Evolutionary conservation across 768 basidiomycete genomes (phyloP).

Genomic region (Lactifluus volemus): DNA sequence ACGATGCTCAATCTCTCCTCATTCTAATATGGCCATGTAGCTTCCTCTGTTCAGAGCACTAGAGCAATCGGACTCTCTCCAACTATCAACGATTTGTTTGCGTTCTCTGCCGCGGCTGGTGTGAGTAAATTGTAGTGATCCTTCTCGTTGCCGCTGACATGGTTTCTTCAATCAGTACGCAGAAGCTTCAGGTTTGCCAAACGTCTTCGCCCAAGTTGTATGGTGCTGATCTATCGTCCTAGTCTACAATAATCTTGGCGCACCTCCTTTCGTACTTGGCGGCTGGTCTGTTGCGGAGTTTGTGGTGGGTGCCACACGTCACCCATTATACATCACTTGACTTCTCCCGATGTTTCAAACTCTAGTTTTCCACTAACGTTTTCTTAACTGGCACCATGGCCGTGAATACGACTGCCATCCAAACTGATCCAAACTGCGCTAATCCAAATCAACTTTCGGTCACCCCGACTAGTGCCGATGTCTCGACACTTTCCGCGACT

Average conservation of each 20-base stretch:
- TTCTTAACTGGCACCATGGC: slow-evolving; percentile 45
- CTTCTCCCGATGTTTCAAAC: not conserved
- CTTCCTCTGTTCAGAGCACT: slow-evolving; percentile 8
- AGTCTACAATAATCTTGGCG: slow-evolving; percentile 36
- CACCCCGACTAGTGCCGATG: slow-evolving; percentile 23
- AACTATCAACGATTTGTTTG: not conserved
- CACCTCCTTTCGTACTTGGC: slow-evolving; percentile 48
- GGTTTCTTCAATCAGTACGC: slow-evolving; percentile 6
- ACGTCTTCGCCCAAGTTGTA: not conserved
- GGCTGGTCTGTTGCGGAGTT: slow-evolving; percentile 52
- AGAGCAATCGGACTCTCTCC: slow-evolving; percentile 13
- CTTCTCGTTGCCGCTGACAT: slow-evolving; percentile 1
- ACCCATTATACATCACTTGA: not conserved
- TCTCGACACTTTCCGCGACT: slow-evolving; percentile 35
- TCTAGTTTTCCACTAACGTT: slow-evolving; percentile 35
- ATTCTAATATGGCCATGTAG: not conserved
- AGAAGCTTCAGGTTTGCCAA: slow-evolving; percentile 15
- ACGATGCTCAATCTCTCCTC: not conserved
- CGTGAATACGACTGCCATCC: slow-evolving; percentile 43
- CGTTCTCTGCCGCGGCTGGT: slow-evolving; percentile 17
- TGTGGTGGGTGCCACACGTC: slow-evolving; percentile 27
- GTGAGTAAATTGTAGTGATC: slow-evolving; percentile 28
- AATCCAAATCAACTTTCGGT: slow-evolving; percentile 26
- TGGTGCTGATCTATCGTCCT: slow-evolving; percentile 37
- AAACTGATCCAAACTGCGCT: slow-evolving; percentile 40